Evolutionary conservation across 2,329 filamentous ascomycete genomes (phyloP), one percentile per base, ranked within the genome.

Genomic region (Phialophora tarda): DNA sequence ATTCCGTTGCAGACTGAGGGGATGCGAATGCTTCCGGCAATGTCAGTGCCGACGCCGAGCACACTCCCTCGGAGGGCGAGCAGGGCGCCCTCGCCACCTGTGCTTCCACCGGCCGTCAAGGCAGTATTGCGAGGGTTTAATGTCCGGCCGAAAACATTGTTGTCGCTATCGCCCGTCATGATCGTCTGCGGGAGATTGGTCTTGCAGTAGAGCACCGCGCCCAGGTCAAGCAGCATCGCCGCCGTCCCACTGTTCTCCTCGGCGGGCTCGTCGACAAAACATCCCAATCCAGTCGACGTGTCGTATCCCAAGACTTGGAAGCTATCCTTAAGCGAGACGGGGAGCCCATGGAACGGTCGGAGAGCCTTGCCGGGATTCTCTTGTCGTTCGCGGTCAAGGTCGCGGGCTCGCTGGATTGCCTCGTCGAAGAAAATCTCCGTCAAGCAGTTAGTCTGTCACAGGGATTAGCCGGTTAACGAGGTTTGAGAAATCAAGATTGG

Each of bases 61-160:
- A 86, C 79, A 34, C 81, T 84, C 0, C 87, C 87, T 41, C 82
- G 80, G 78, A 89, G 81, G 6, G 82, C 84, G 24, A 89, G 69
- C 14, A 89, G 75, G 0, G 84, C 85, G 0, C 82, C 87, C 73
- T 90, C 88, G 11, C 89, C 89, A 11, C 89, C 89, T 0, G 85
- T 86, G 17, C 84, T 86, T 4, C 89, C 89, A 8, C 89, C 89
- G 0, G 86, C 82, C 0, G 84, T 86, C 34, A 88, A 79, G 23
- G 81, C 77, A 1, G 84, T 81, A 65, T 89, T 89, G 63, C 83
- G 79, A 0, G 89, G 89, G 72, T 89, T 90, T 1, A 89, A 76
- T 0, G 85, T 86, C 41, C 85, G 82, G 1, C 87, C 88, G 28
- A 64, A 69, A n/a, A 89, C 72, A 71, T 88, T 83, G 74, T 87